A percentile compares a stretch with the other conserved stretches of the same genome.
These are phyloP conservation scores for Aspergillus persii DNA, from an alignment of 2,329 filamentous ascomycete species.

Conservation along the genomic window DNA sequence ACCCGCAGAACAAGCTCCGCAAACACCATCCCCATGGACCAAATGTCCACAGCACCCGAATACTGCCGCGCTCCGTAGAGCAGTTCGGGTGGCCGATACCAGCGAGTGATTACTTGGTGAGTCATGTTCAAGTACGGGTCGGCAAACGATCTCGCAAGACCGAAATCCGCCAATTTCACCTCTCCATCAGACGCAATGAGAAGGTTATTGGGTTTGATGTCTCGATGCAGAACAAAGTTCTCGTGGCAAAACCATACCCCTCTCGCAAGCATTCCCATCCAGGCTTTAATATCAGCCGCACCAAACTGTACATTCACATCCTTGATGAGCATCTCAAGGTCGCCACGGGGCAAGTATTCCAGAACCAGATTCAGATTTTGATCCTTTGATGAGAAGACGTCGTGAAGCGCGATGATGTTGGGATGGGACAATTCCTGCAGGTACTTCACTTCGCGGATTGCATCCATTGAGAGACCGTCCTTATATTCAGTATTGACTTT, in stretches of 20 bases:
- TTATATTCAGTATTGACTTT: constrained; percentile 62
- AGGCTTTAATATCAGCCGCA: constrained; percentile 88
- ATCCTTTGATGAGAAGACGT: constrained; percentile 93
- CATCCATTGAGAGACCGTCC: constrained; percentile 91
- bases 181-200: constrained; percentile 90
- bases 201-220: constrained; percentile 99
- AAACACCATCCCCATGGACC: constrained; percentile 90
- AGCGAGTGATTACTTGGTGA: constrained; percentile 89
- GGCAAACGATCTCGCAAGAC: constrained; percentile 83
- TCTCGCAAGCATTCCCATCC: constrained; percentile 95
- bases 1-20: constrained; percentile 82
- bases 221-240: constrained; percentile 88
- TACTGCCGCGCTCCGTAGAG: constrained; percentile 90
- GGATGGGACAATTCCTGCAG: constrained; percentile 91
- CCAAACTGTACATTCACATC: constrained; percentile 82
- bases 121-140: constrained; percentile 91
- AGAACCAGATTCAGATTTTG: constrained; percentile 96
- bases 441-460: constrained; percentile 92
- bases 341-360: constrained; percentile 89
- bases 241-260: constrained; percentile 97
- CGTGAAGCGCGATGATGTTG: constrained; percentile 89
- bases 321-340: constrained; percentile 91
- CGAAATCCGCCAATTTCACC: constrained; percentile 96
- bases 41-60: constrained; percentile 85
- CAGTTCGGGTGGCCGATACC: constrained; percentile 93